Conservation (phyloP, 495 filamentous ascomycete species). For the Cryomyces antarcticus region DNA sequence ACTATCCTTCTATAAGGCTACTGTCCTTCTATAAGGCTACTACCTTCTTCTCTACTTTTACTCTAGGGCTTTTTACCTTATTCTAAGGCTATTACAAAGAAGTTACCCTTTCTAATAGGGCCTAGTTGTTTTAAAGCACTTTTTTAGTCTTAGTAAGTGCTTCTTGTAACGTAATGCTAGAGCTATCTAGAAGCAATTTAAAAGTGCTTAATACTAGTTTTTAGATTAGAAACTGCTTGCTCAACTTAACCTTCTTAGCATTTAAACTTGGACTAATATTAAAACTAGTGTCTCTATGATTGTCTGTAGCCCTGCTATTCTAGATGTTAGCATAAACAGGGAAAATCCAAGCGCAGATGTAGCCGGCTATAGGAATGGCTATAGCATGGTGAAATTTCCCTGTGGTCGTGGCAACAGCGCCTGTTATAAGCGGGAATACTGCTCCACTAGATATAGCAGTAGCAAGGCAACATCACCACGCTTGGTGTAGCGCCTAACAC, state of each 20-base stretch:
- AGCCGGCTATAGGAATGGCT: neutral
- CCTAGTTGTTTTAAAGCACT: too few relatives aligned
- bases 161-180: too few relatives aligned
- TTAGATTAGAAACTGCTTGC: too few relatives aligned
- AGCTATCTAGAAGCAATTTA: too few relatives aligned
- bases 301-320: neutral
- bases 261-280: neutral
- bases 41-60: too few relatives aligned
- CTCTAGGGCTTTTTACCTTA: too few relatives aligned
- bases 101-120: too few relatives aligned
- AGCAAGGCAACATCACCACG: conserved; percentile 1
- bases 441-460: conserved; percentile 1
- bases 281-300: neutral
- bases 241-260: neutral
- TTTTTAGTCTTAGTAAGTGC: too few relatives aligned
- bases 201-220: too few relatives aligned
- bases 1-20: too few relatives aligned
- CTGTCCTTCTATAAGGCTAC: too few relatives aligned
- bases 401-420: neutral
- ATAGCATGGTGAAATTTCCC: conserved; percentile 1
- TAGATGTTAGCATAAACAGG: neutral
- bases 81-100: too few relatives aligned
- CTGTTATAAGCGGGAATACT: conserved; percentile 1
- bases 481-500: conserved; percentile 1
- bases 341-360: neutral